Conservation (phyloP, 2,329 filamentous ascomycete genomes). For the Cercospora sesami region DNA sequence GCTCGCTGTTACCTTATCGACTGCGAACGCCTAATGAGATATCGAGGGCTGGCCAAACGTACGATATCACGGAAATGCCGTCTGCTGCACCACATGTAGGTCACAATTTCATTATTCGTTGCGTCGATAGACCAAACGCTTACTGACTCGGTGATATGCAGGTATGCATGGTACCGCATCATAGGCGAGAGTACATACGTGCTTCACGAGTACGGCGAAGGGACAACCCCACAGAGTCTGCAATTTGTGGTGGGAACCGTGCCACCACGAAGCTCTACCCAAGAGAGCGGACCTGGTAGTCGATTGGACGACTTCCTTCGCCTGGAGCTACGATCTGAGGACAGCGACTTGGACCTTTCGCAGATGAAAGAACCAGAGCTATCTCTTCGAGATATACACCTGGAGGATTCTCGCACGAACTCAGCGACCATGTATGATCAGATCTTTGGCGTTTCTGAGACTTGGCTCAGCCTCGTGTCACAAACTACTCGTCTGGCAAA, state of each 20-base stretch:
- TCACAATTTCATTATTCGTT: too few relatives aligned
- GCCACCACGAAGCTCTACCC: background rate
- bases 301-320: constrained; percentile 46
- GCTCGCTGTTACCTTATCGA: constrained; percentile 43
- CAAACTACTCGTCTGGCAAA: constrained; percentile 48
- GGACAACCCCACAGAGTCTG: background rate
- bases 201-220: constrained; percentile 29
- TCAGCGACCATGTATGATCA: constrained; percentile 43
- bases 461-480: constrained; percentile 48
- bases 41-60: constrained; percentile 41
- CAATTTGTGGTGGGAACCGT: background rate
- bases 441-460: constrained; percentile 48
- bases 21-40: constrained; percentile 42
- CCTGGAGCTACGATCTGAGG: constrained; percentile 38
- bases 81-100: constrained; percentile 42
- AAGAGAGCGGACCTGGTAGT: constrained; percentile 4
- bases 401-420: constrained; percentile 40
- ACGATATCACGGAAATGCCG: constrained; percentile 42
- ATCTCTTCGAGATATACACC: constrained; percentile 44
- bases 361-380: constrained; percentile 40
- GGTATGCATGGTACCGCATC: constrained; percentile 42
- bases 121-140: background rate
- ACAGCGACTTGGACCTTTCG: constrained; percentile 44
- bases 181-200: constrained; percentile 32
- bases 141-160: background rate